Conservation (phyloP, 441 rosid genomes). For the Adansonia rubrostipa region DNA sequence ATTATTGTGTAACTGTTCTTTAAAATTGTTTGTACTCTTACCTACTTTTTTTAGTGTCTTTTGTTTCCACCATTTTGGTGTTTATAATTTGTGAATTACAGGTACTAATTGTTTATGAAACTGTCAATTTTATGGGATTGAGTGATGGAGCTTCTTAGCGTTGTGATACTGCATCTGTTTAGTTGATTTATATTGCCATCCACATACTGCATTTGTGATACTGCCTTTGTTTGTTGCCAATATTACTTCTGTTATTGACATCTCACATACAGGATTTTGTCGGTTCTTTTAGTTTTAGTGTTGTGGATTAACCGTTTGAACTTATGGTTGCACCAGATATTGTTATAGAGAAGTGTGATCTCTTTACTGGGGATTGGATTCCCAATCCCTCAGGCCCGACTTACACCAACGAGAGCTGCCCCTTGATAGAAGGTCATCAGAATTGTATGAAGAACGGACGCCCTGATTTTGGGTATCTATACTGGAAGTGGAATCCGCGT, state of each 20-base stretch:
- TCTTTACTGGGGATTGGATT: constrained; percentile 80
- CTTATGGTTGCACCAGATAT: constrained; percentile 26
- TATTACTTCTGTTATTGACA: background rate
- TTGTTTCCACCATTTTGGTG: background rate
- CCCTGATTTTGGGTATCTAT: constrained; percentile 72
- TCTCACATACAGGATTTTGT: constrained; percentile 4
- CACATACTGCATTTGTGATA: background rate
- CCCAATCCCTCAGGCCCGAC: constrained; percentile 69
- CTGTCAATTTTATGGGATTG: background rate
- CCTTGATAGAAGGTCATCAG: constrained; percentile 78
- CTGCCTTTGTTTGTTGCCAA: background rate
- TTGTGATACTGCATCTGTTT: background rate
- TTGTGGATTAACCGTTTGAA: background rate
- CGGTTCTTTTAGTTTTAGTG: background rate
- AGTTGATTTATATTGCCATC: background rate
- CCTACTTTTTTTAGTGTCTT: background rate
- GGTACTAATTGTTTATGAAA: background rate
- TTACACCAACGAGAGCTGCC: constrained; percentile 75
- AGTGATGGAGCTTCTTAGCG: background rate
- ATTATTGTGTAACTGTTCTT: background rate
- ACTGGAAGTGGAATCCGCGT: constrained; percentile 88
- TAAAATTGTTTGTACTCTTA: background rate
- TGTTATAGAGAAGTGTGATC: constrained; percentile 64
- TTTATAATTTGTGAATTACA: background rate
- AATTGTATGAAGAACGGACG: constrained; percentile 88